Base-by-base conservation (phyloP, 2,329 filamentous ascomycete species). In the Elsinoe australis region DNA sequence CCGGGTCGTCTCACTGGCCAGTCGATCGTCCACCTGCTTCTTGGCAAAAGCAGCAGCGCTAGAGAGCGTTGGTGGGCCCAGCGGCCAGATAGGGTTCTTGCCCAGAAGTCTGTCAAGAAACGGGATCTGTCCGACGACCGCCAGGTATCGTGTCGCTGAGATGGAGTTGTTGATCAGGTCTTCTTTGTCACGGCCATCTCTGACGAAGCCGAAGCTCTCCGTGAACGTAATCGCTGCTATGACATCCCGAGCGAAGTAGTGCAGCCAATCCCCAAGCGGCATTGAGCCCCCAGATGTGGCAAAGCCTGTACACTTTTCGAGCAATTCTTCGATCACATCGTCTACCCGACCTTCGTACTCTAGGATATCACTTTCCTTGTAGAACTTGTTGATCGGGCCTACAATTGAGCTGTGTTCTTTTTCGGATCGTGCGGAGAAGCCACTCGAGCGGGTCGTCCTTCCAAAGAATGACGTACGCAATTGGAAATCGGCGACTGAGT, bases 141-240 rank as follows among this genome's bases (percentile, higher is more conserved):
- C 28, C 14, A 42, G 28, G 35, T 49, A 51, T 12, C 31, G 15
- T 9, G 48, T 9, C 3, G 22, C 14, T 8, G n/a, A 9, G 3
- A 29, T 21, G 15, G 34, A 9, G 6, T 17, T 49, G 12, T 39
- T 48, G 26, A 66, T 60, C 53, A 64, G 63, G 4, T 54, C 57
- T 45, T 65, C 64, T 18, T 70, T 57, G 48, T 71, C 68, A 14
- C 56, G 54, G 0, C 64, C 67, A 36, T 62, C 51, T 45, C 70
- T 62, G 34, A 71, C 59, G 52, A 71, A 70, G 1, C 67, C 69
- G 5, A 69, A 59, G 12, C 59, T 61, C 52, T 64, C 61, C n/a
- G 62, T 60, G 52, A 68, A 70, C 0, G 64, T 67, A 45, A 71
- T 56, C 33, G 69, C 62, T 1, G 64, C 64, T 0, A 71, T 54